Conservation (phyloP, 768 basidiomycete genomes). For the Serendipita sp. region DNA sequence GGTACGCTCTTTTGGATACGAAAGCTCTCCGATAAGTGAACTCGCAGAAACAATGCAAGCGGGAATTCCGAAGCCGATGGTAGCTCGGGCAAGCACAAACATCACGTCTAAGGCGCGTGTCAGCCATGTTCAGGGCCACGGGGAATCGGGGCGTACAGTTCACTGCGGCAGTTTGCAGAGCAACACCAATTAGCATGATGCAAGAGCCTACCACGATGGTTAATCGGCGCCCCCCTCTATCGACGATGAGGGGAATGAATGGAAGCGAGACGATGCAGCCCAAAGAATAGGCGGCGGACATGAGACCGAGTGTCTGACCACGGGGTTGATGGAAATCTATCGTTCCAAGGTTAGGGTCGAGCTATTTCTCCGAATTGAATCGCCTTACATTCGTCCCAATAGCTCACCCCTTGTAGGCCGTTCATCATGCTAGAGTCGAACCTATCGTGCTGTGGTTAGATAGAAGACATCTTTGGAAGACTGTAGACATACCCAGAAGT, state of each 20-base stretch:
- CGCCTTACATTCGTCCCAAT: conserved; percentile 36
- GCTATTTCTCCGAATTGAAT: neutral
- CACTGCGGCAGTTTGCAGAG: conserved; percentile 8
- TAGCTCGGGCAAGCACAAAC: conserved; percentile 5
- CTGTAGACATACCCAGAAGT: conserved; percentile 32
- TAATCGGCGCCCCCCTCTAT: conserved; percentile 32
- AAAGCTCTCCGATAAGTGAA: conserved; percentile 8
- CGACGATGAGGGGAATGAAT: conserved; percentile 33
- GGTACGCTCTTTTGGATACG: conserved; percentile 9
- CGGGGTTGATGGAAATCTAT: conserved; percentile 39
- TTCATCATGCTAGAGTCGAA: conserved; percentile 49
- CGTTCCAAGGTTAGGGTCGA: neutral
- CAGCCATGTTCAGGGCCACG: conserved; percentile 10
- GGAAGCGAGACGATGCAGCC: conserved; percentile 40
- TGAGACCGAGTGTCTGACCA: conserved; percentile 36
- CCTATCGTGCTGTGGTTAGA: conserved; percentile 15
- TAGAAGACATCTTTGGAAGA: neutral
- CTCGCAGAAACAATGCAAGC: conserved; percentile 7
- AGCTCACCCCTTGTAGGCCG: conserved; percentile 40
- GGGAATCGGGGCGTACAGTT: neutral
- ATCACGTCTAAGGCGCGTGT: conserved; percentile 33
- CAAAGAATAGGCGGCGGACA: conserved; percentile 44
- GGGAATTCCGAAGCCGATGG: conserved; percentile 10
- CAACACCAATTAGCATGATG: conserved; percentile 7
- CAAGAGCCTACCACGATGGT: conserved; percentile 35